Base-by-base conservation (phyloP, 345 rosid genomes). In the Citrus cavaleriei region DNA sequence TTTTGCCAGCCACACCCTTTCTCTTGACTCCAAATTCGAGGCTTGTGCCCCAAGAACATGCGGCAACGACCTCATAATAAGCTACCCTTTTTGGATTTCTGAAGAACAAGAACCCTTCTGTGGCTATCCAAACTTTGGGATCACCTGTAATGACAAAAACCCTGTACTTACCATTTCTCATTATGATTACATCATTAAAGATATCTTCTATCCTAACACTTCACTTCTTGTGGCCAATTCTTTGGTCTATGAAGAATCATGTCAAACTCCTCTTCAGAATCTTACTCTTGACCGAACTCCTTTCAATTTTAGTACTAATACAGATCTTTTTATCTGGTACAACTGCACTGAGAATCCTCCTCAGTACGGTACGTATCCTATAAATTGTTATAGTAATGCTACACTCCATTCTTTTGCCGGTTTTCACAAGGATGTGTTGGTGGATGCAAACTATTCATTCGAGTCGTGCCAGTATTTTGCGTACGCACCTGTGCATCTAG, bases 71-170 rank as follows among this genome's bases (percentile, higher is more conserved):
- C 88, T 86, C 37, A 6, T 18, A 10, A 86, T 92, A 69, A 84
- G 85, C 65, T 86, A 81, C 81, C 91, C 91, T 35, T 90, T 93
- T 72, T 85, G 88, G 81, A 57, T 90, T 63, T 34, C 77, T n/a
- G 69, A n/a, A 12, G 67, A 69, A 73, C 94, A 90, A 64, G 67
- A 81, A 42, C 38, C 88, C 54, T 88, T 72, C 3, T 88, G 96
- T n/a, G 94, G 94, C 60, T 81, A 80, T 25, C 93, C 87, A 0
- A 76, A 79, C 68, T 90, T 91, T 18, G 81, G 82, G 65, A 76
- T 92, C 76, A 78, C 74, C 38, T 89, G 96, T 70, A 77, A 82
- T 6, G 71, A 77, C 16, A 30, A 80, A 38, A 34, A 79, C 6
- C 91, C 91, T 13, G 59, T 85, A 30, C 91, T 89, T 25, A 72